phyloP scores from a whole-genome alignment of 2,329 filamentous ascomycete species.

The Leptographium radiaticola region DNA sequence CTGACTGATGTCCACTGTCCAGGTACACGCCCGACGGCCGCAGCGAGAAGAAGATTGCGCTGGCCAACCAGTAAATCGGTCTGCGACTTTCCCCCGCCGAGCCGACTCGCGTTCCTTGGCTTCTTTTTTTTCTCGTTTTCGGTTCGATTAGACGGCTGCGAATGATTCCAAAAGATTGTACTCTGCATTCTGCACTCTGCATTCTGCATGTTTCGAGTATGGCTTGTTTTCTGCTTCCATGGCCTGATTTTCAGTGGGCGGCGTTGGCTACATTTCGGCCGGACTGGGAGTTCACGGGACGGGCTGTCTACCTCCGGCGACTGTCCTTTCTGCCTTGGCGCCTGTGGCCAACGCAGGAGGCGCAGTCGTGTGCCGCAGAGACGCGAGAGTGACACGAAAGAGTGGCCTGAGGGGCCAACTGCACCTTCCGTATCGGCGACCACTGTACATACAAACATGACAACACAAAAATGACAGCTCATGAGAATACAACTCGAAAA shows the following conservation, averaged over 20 bases:
- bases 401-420: no score
- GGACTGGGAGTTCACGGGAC: not conserved
- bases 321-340: not conserved
- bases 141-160: no score
- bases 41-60: constrained; percentile 45
- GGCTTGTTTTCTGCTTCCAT: not conserved
- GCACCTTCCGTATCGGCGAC: not conserved
- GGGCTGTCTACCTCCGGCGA: not conserved
- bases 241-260: not conserved
- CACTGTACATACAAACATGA: not conserved
- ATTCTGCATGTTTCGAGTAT: not conserved
- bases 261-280: not conserved
- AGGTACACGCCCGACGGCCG: constrained; percentile 51
- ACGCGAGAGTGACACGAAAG: no score
- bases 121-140: no score
- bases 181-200: not conserved
- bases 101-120: not conserved
- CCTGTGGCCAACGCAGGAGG: not conserved
- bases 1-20: not conserved
- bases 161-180: no score
- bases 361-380: not conserved
- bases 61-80: constrained; percentile 11
- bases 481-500: no score
- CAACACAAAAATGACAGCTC: not conserved
- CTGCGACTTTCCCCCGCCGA: not conserved